Evolutionary conservation across 2,329 filamentous ascomycete species (phyloP).

Genomic region (Fusarium sp.): DNA sequence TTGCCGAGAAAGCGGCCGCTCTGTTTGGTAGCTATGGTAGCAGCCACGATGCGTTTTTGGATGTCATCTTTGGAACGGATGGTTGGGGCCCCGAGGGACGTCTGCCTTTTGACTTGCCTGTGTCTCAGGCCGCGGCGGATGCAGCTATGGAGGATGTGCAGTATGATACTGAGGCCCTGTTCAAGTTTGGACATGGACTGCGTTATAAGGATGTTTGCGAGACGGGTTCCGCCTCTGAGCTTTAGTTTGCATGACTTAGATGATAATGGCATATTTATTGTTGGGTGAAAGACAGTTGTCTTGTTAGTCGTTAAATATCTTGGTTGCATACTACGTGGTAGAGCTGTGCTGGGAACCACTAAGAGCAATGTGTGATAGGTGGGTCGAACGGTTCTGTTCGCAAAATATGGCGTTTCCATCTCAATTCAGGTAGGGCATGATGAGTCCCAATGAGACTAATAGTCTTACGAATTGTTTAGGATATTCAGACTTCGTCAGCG

Average conservation of each 20-base stretch:
- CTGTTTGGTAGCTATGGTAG: slow-evolving; percentile 60
- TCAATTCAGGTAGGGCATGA: too few relatives aligned
- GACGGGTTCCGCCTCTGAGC: neutral
- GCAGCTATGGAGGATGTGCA: slow-evolving; percentile 50
- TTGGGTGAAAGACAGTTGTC: too few relatives aligned
- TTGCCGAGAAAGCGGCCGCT: slow-evolving; percentile 57
- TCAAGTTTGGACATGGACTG: slow-evolving; percentile 53
- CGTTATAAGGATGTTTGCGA: slow-evolving; percentile 52
- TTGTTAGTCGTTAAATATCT: too few relatives aligned
- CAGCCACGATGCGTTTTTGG: slow-evolving; percentile 59
- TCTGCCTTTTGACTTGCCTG: slow-evolving; percentile 60
- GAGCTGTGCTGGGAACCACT: too few relatives aligned
- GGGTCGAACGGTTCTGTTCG: too few relatives aligned
- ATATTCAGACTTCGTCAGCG: too few relatives aligned
- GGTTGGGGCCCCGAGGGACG: slow-evolving; percentile 55
- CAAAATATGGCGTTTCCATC: too few relatives aligned
- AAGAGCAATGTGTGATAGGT: too few relatives aligned
- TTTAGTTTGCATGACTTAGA: neutral
- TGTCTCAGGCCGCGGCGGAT: slow-evolving; percentile 60
- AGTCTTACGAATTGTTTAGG: too few relatives aligned
- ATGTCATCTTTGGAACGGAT: slow-evolving; percentile 59
- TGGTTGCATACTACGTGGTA: too few relatives aligned
- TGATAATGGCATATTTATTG: too few relatives aligned
- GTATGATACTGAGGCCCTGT: slow-evolving; percentile 50
- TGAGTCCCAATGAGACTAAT: too few relatives aligned